Evolutionary conservation across 306 rosid genomes (phyloP).

Genomic region (Malus fusca): DNA sequence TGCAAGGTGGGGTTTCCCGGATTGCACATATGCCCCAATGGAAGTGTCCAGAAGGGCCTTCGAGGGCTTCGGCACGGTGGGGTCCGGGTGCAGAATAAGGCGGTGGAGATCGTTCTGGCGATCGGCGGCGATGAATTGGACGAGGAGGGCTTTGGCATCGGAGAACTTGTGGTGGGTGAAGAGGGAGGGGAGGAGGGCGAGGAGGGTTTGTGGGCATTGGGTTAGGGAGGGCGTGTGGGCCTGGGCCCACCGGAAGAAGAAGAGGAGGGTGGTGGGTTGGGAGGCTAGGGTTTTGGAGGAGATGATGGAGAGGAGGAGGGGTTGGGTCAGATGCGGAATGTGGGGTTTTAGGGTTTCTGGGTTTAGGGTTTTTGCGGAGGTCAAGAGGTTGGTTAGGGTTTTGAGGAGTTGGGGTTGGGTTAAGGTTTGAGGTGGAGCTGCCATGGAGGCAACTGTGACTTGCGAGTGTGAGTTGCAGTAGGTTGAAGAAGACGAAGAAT

Average conservation of each 20-base stretch:
- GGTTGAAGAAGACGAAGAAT: neutral
- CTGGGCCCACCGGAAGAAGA: constrained; percentile 57
- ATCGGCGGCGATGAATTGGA: constrained; percentile 56
- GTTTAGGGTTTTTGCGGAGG: constrained; percentile 10
- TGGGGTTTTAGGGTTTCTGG: constrained; percentile 20
- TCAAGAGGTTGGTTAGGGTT: constrained; percentile 25
- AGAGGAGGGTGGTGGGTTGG: constrained; percentile 36
- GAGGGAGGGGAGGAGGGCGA: constrained; percentile 61
- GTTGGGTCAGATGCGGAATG: constrained; percentile 38
- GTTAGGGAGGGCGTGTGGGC: constrained; percentile 38
- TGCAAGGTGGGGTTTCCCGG: constrained; percentile 47
- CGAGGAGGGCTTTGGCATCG: constrained; percentile 63
- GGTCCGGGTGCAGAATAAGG: constrained; percentile 37
- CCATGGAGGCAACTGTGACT: neutral
- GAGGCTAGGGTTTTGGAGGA: constrained; percentile 38
- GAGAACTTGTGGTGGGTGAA: constrained; percentile 42
- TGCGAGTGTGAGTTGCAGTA: neutral
- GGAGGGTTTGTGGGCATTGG: constrained; percentile 40
- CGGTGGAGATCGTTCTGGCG: constrained; percentile 46
- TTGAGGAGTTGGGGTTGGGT: constrained; percentile 18
- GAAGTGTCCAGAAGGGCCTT: constrained; percentile 60
- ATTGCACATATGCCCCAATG: constrained; percentile 54
- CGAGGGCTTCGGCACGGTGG: constrained; percentile 13
- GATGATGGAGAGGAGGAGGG: constrained; percentile 46
- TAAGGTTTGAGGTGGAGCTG: neutral